Conservation (phyloP, 2,329 filamentous ascomycete genomes). For the Dothideomycetes sp. region DNA sequence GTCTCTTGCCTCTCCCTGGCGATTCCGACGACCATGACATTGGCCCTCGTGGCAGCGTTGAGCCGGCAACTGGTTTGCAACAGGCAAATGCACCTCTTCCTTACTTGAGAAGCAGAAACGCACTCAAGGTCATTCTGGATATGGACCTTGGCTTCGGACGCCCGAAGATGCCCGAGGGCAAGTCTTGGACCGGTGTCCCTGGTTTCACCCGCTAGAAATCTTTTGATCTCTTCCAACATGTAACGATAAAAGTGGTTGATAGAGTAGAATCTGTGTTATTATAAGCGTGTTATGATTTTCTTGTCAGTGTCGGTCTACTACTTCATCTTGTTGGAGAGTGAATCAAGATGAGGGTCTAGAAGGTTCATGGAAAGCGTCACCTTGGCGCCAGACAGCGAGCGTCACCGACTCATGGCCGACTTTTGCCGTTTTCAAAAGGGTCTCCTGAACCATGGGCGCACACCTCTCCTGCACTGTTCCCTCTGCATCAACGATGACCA, state of each 20-base stretch:
- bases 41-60: slow-evolving; percentile 45
- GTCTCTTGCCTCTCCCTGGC: slow-evolving; percentile 68
- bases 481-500: no score
- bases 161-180: slow-evolving; percentile 36
- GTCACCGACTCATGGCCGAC: no score
- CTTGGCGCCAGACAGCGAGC: no score
- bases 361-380: no score
- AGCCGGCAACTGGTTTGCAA: slow-evolving; percentile 54
- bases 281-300: background rate
- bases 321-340: no score
- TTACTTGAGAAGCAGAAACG: slow-evolving; percentile 71
- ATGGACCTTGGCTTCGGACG: slow-evolving; percentile 88
- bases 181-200: slow-evolving; percentile 12
- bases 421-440: no score
- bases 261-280: background rate
- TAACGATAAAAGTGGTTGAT: background rate
- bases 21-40: slow-evolving; percentile 44
- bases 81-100: slow-evolving; percentile 56
- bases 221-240: background rate
- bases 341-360: no score
- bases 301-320: no score
- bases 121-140: slow-evolving; percentile 90
- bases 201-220: slow-evolving; percentile 6
- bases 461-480: no score
- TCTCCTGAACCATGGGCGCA: no score